Percentiles rank a stretch among this genome's conserved stretches.
Conservation (phyloP, 257 asterid genomes). For the Penstemon newberryi region DNA sequence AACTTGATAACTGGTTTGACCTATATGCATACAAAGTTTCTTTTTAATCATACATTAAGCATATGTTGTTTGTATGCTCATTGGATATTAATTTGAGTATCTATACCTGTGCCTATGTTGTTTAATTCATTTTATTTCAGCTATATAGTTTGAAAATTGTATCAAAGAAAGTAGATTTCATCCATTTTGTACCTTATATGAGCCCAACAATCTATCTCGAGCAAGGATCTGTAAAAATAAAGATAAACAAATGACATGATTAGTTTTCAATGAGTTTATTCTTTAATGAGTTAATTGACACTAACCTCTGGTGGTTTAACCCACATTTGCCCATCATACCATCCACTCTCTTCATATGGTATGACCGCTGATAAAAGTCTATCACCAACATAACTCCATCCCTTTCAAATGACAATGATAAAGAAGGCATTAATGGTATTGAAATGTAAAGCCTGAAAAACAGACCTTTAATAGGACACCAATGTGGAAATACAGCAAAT, state of each 20-base stretch:
- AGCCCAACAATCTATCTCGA: constrained; percentile 82
- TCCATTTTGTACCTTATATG: constrained; percentile 62
- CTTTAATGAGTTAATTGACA: background rate
- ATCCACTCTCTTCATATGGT: constrained; percentile 90
- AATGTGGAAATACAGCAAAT: too few species aligned
- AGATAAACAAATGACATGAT: background rate
- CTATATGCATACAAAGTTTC: constrained; percentile 39
- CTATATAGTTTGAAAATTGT: constrained; percentile 2
- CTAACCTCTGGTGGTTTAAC: constrained; percentile 94
- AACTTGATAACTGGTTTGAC: constrained; percentile 85
- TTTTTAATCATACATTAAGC: background rate
- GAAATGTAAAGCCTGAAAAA: too few species aligned
- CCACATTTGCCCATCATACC: constrained; percentile 98
- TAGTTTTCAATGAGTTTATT: constrained; percentile 1
- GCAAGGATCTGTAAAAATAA: constrained; percentile 68
- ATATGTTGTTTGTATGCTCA: background rate
- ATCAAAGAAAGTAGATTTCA: constrained; percentile 17
- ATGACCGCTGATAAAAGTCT: constrained; percentile 84
- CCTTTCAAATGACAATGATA: constrained; percentile 39
- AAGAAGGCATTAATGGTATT: too few species aligned
- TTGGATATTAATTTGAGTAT: background rate
- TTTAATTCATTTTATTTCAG: background rate
- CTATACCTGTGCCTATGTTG: background rate
- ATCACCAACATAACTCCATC: constrained; percentile 93
- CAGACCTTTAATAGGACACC: too few species aligned